A percentile compares a stretch with the other conserved stretches of the same genome.
Evolutionary conservation across 306 rosid species (phyloP).

Genomic region (Prosopis cineraria): DNA sequence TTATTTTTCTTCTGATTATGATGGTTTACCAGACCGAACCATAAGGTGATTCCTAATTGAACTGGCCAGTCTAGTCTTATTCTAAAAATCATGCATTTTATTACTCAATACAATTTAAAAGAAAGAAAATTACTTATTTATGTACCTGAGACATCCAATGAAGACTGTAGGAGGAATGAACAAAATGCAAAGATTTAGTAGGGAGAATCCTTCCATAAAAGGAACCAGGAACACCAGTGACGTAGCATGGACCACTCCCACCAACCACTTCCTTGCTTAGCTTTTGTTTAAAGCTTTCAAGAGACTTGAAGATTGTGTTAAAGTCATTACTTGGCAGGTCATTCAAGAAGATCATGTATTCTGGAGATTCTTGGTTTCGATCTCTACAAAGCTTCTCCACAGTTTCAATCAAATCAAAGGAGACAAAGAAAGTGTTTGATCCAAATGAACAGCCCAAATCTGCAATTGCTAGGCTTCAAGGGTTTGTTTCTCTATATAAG

Average conservation of each 20-base stretch:
- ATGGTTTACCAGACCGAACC: no score
- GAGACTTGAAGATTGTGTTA: conserved; percentile 40
- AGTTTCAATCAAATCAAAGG: conserved; percentile 31
- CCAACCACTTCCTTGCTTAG: not conserved
- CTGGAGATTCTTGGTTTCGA: conserved; percentile 17
- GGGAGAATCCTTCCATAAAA: not conserved
- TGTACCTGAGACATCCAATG: not conserved
- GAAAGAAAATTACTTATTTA: not conserved
- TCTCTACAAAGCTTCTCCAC: conserved; percentile 31
- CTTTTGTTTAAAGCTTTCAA: conserved; percentile 31
- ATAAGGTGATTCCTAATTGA: no score
- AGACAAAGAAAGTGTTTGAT: conserved; percentile 41
- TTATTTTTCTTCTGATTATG: no score
- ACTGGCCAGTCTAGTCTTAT: no score
- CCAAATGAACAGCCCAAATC: conserved; percentile 45
- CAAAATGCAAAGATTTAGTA: not conserved
- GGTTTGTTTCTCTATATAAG: not conserved
- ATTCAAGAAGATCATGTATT: conserved; percentile 39
- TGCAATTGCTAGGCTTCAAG: not conserved
- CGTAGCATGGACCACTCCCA: not conserved
- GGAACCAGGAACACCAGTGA: not conserved
- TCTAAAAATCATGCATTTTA: no score
- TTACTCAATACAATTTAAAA: not conserved
- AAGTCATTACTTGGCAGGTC: conserved; percentile 49
- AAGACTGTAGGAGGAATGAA: not conserved